A percentile compares a stretch with the other conserved stretches of the same genome.
Conservation (phyloP, 176 grass and related monocot genomes). For the Secale cereale region DNA sequence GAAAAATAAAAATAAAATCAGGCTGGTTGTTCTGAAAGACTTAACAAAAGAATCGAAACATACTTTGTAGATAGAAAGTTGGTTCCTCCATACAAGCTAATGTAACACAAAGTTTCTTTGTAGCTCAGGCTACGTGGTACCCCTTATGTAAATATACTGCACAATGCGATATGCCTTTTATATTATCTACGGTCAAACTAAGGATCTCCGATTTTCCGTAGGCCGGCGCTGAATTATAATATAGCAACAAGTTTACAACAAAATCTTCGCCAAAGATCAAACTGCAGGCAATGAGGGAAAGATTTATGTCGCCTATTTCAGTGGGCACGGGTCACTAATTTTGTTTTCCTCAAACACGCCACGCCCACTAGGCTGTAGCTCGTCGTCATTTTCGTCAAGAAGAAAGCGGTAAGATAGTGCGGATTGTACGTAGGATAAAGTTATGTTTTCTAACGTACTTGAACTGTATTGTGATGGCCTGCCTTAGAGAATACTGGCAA, state of each 20-base stretch:
- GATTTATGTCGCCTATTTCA: too few relatives aligned
- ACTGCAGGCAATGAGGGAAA: too few relatives aligned
- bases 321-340: too few relatives aligned
- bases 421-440: background rate
- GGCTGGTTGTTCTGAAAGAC: too few relatives aligned
- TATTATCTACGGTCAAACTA: background rate
- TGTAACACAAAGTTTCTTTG: too few relatives aligned
- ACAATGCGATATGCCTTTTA: background rate
- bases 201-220: background rate
- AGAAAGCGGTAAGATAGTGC: too few relatives aligned
- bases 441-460: background rate
- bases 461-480: background rate
- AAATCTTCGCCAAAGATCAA: too few relatives aligned
- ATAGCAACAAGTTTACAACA: background rate
- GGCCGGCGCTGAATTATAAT: background rate
- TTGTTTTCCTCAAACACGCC: too few relatives aligned
- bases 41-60: too few relatives aligned
- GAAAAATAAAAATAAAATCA: conserved; percentile 4
- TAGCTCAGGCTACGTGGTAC: too few relatives aligned
- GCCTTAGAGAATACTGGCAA: background rate
- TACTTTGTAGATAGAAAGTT: background rate
- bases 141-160: background rate
- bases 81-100: background rate
- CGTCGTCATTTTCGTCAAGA: too few relatives aligned
- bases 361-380: too few relatives aligned